A percentile compares a stretch with the other conserved stretches of the same genome.
phyloP scores from a whole-genome alignment of 306 rosid species.

The Fragaria vesca region DNA sequence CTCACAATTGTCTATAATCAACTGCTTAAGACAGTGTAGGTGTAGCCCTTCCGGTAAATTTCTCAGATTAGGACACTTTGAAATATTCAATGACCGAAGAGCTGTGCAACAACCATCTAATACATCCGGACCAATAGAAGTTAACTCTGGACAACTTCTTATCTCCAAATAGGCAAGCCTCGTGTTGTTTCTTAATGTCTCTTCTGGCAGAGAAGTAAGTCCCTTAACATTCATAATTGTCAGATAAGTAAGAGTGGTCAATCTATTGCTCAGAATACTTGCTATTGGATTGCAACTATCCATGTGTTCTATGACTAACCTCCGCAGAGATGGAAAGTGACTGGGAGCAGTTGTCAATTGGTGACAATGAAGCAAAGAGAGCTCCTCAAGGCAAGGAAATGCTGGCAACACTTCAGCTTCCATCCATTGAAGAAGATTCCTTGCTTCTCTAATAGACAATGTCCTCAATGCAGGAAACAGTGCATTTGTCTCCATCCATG shows the following conservation, averaged over 20 bases:
- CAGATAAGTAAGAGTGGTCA: not conserved
- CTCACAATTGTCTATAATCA: not conserved
- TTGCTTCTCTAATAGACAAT: not conserved
- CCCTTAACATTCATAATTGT: not conserved
- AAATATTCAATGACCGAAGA: not conserved
- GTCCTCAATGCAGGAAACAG: not conserved
- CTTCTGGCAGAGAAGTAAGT: not conserved
- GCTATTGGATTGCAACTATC: not conserved
- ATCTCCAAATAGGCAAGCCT: not conserved
- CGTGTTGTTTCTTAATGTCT: not conserved
- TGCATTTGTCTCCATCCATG: not conserved
- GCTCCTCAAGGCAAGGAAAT: constrained; percentile 9
- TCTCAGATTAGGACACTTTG: not conserved
- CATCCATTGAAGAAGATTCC: not conserved
- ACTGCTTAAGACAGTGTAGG: not conserved
- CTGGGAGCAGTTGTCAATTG: not conserved
- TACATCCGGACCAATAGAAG: not conserved
- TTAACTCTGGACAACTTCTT: not conserved
- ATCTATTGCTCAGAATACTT: not conserved
- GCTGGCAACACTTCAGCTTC: not conserved
- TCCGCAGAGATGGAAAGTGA: not conserved
- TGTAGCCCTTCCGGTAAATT: not conserved
- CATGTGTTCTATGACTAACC: not conserved
- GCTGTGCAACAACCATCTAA: not conserved
- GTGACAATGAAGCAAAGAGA: fast-evolving